These are phyloP conservation scores for Camelina sativa DNA, from an alignment of 345 rosid genomes.

Conservation along the genomic window DNA sequence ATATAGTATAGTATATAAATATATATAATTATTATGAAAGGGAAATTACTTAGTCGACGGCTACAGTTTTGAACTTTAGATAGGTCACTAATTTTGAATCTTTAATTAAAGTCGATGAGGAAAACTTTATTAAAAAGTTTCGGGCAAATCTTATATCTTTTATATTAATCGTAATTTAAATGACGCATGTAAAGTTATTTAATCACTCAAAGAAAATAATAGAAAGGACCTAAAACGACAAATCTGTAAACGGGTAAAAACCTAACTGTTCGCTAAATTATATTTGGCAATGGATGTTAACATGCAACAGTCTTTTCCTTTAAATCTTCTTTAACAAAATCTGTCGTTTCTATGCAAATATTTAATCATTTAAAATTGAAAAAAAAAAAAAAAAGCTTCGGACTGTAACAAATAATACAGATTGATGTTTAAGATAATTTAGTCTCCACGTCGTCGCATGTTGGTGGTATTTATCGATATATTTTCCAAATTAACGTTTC, in stretches of 20 bases:
- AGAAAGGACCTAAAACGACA: slow-evolving; percentile 23
- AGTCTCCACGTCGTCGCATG: background rate
- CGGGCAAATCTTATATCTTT: background rate
- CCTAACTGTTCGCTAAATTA: slow-evolving; percentile 5
- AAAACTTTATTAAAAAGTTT: slow-evolving; percentile 25
- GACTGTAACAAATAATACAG: background rate
- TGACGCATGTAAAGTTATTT: background rate
- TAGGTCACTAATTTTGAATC: slow-evolving; percentile 21
- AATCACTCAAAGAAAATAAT: background rate
- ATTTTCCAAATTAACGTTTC: background rate
- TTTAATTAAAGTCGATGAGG: slow-evolving; percentile 29
- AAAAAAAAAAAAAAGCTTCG: background rate
- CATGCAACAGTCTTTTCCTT: slow-evolving; percentile 16
- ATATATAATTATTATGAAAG: background rate
- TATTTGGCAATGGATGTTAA: slow-evolving; percentile 27
- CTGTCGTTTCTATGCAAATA: slow-evolving; percentile 18
- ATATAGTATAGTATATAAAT: background rate
- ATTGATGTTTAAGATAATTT: background rate
- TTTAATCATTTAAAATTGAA: background rate
- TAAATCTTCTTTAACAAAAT: slow-evolving; percentile 22
- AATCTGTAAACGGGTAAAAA: background rate
- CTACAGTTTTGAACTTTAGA: background rate
- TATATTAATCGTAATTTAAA: background rate
- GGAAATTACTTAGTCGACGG: slow-evolving; percentile 19
- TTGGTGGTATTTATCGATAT: background rate